These are phyloP conservation scores for Phytophthora sp. DNA, from an alignment of 352 stramenopile species.

Conservation along the genomic window DNA sequence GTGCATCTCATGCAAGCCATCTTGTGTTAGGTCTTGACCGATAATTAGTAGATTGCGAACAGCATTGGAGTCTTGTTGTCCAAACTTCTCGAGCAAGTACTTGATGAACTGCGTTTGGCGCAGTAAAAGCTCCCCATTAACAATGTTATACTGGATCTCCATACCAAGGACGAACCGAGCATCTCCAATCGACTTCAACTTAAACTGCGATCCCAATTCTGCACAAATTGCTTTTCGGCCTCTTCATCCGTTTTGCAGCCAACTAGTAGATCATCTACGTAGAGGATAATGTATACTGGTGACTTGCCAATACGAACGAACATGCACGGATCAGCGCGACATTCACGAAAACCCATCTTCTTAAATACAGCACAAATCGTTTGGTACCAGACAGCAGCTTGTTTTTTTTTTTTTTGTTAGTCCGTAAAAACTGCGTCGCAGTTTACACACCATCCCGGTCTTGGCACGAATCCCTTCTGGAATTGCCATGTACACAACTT, in stretches of 20 bases:
- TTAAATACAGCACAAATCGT: constrained; percentile 23
- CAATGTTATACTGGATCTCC: not conserved
- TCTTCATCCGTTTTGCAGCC: not conserved
- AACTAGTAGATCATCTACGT: constrained; percentile 13
- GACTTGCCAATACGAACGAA: constrained; percentile 3
- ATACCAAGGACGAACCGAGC: not conserved
- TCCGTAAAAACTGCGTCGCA: constrained; percentile 38
- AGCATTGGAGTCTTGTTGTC: not conserved
- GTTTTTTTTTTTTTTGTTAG: constrained; percentile 47
- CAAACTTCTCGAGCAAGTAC: not conserved
- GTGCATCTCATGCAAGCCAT: not conserved
- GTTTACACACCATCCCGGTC: constrained; percentile 18
- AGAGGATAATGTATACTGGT: constrained; percentile 12
- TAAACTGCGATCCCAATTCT: constrained; percentile 3
- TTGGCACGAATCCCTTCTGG: constrained; percentile 15
- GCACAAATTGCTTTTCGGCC: not conserved
- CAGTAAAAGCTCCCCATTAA: not conserved
- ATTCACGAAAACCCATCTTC: constrained; percentile 2
- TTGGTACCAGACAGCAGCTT: constrained; percentile 31
- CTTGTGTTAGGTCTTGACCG: not conserved
- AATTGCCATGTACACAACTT: constrained; percentile 32
- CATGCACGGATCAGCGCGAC: constrained; percentile 1
- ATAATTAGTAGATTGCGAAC: constrained; percentile 3
- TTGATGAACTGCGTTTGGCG: not conserved
- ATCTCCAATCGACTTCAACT: constrained; percentile 1